Conservation (phyloP, 768 basidiomycete species). For the Lactifluus piperatus region DNA sequence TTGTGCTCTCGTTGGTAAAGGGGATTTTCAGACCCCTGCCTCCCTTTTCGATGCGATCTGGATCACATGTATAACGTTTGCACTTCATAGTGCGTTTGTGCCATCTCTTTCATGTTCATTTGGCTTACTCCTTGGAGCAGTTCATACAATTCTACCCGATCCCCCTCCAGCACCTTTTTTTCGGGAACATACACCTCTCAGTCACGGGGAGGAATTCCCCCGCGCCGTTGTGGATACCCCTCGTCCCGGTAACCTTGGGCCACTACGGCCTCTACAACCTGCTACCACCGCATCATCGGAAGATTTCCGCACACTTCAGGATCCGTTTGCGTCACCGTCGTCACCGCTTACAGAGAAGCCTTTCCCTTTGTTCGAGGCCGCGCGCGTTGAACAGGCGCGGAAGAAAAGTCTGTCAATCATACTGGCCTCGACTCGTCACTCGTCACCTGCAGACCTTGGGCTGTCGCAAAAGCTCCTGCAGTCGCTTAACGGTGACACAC, state of each 20-base stretch:
- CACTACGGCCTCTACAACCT: not conserved
- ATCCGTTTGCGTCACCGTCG: slow-evolving; percentile 12
- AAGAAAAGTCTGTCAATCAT: slow-evolving; percentile 10
- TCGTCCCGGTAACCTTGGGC: slow-evolving; percentile 1
- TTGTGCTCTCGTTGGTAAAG: slow-evolving; percentile 12
- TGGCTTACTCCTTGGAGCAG: slow-evolving; percentile 3
- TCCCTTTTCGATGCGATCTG: slow-evolving; percentile 14
- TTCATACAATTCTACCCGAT: slow-evolving; percentile 11
- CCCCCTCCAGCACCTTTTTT: not conserved
- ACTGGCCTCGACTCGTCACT: slow-evolving; percentile 3
- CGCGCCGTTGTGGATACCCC: not conserved
- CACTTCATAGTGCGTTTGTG: slow-evolving; percentile 11
- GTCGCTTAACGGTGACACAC: not conserved
- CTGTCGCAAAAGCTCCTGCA: not conserved
- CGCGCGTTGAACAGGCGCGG: slow-evolving; percentile 6
- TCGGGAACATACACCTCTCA: not conserved
- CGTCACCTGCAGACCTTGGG: slow-evolving; percentile 9
- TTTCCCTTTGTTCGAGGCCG: slow-evolving; percentile 9
- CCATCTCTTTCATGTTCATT: not conserved
- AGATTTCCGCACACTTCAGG: slow-evolving; percentile 12
- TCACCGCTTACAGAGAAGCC: slow-evolving; percentile 11
- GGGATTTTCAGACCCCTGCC: slow-evolving; percentile 15
- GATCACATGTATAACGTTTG: slow-evolving; percentile 12
- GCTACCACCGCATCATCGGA: not conserved
- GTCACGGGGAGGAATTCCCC: not conserved